These are phyloP conservation scores for Verticillium longisporum DNA, from an alignment of 2,329 filamentous ascomycete species.

Conservation along the genomic window DNA sequence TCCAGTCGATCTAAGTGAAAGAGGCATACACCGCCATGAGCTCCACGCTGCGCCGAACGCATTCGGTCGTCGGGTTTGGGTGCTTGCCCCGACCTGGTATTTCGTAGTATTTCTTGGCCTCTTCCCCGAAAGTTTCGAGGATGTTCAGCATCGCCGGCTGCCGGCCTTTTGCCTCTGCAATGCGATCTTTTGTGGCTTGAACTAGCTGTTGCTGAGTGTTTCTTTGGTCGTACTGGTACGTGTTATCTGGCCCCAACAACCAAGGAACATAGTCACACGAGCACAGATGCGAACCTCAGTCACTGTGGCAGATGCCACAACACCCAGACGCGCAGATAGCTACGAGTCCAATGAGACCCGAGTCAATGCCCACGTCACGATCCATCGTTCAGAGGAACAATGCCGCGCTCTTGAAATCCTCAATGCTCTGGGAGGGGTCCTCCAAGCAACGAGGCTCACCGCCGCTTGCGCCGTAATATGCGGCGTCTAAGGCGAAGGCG, in stretches of 20 bases:
- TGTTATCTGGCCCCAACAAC: neutral
- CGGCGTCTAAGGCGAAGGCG: conserved; percentile 25
- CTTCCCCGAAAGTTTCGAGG: neutral
- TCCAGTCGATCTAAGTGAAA: neutral
- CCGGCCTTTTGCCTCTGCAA: neutral
- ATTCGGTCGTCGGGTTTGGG: neutral
- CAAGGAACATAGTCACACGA: too few relatives aligned
- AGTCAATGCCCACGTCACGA: neutral
- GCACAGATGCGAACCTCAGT: neutral
- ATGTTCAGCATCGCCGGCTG: neutral
- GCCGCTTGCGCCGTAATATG: conserved; percentile 26
- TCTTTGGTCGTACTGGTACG: neutral
- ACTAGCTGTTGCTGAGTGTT: neutral
- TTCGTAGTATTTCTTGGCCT: neutral
- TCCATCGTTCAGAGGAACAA: neutral
- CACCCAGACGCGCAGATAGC: neutral
- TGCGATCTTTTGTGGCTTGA: neutral
- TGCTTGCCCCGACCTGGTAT: neutral
- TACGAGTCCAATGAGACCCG: neutral
- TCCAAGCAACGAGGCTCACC: conserved; percentile 28
- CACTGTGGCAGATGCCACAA: neutral
- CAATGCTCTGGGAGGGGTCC: conserved; percentile 27
- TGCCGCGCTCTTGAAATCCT: conserved; percentile 5
- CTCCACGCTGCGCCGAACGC: neutral
- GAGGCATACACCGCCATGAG: neutral